phyloP scores from a whole-genome alignment of 2,329 filamentous ascomycete genomes.

The Diaporthe sp. region DNA sequence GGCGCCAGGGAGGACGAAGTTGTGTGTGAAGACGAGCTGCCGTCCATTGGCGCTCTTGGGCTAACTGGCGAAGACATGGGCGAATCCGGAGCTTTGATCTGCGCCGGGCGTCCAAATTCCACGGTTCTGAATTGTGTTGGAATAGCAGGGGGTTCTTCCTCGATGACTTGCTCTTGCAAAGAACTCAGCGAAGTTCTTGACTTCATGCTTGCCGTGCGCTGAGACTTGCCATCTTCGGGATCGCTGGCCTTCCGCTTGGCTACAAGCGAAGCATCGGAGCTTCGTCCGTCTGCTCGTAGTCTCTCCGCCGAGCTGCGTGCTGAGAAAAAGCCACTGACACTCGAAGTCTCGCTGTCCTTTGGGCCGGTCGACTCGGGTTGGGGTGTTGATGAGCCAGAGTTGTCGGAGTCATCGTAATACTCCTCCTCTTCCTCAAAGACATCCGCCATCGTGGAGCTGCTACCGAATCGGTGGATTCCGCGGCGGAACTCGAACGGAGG shows the following conservation, averaged over 20 bases:
- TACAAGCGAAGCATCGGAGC: conserved; percentile 41
- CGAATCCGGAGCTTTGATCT: conserved; percentile 38
- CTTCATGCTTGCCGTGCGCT: conserved; percentile 57
- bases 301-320: conserved; percentile 37
- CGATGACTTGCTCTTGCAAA: conserved; percentile 65
- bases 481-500: conserved; percentile 78
- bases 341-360: conserved; percentile 46
- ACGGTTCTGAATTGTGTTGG: conserved; percentile 49
- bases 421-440: conserved; percentile 90
- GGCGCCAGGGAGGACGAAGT: conserved; percentile 60
- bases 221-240: conserved; percentile 57
- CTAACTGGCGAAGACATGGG: conserved; percentile 41
- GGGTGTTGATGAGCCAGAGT: conserved; percentile 51
- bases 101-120: conserved; percentile 39
- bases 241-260: conserved; percentile 63
- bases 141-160: conserved; percentile 59
- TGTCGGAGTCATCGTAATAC: conserved; percentile 66
- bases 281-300: conserved; percentile 16
- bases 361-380: conserved; percentile 54
- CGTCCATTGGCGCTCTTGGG: conserved; percentile 44
- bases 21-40: conserved; percentile 39
- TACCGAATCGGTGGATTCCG: conserved; percentile 74
- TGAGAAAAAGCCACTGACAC: conserved; percentile 36
- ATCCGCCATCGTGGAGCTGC: conserved; percentile 83
- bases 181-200: conserved; percentile 65